These are phyloP conservation scores for Beta vulgaris DNA, from an alignment of 148 eudicot species.

Conservation along the genomic window DNA sequence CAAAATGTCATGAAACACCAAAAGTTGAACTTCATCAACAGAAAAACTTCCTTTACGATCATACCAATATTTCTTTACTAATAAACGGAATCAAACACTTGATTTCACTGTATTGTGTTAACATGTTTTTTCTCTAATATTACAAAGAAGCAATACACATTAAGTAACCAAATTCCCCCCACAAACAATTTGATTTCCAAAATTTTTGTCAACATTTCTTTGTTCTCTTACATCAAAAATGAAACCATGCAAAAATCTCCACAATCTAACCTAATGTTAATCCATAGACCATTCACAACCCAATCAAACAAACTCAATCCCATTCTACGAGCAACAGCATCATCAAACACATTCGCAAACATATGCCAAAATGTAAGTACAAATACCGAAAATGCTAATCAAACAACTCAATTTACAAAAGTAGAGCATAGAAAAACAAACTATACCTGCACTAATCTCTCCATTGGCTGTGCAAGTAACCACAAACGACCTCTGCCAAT, in stretches of 20 bases:
- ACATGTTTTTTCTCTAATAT: not conserved
- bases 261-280: no score
- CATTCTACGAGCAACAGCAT: not conserved
- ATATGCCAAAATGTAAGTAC: not conserved
- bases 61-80: not conserved
- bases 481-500: not conserved
- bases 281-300: not conserved
- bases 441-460: conserved; percentile 19
- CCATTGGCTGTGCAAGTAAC: conserved; percentile 27
- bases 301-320: not conserved
- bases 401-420: not conserved
- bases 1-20: not conserved
- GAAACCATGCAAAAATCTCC: no score
- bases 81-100: not conserved
- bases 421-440: not conserved
- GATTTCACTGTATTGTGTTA: not conserved
- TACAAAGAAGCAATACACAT: not conserved
- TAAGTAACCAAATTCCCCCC: no score
- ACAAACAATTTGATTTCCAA: no score
- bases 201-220: no score
- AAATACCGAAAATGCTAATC: not conserved
- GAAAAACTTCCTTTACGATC: not conserved
- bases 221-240: no score
- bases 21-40: not conserved
- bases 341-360: not conserved